A percentile compares a stretch with the other conserved stretches of the same genome.
Conservation (phyloP, 176 grass and related monocot genomes). For the Oryza longistaminata region DNA sequence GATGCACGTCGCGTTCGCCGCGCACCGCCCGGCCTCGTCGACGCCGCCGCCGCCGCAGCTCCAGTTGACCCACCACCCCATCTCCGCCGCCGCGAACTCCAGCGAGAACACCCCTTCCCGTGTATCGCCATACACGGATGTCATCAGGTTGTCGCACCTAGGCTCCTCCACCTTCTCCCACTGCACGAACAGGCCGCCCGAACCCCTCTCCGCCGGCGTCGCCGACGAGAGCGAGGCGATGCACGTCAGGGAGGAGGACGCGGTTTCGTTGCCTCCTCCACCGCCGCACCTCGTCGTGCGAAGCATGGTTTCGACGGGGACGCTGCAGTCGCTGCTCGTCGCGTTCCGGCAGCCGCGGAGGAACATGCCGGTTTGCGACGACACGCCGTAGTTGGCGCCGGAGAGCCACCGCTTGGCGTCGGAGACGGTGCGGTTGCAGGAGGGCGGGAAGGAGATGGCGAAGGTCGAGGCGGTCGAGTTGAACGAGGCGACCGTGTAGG, state of each 20-base stretch:
- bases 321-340: background rate
- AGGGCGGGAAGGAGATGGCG: background rate
- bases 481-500: slow-evolving; percentile 22
- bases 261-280: background rate
- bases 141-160: slow-evolving; percentile 27
- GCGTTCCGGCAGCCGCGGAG: slow-evolving; percentile 4
- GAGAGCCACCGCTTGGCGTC: background rate
- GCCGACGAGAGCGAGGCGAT: background rate
- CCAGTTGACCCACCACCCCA: slow-evolving; percentile 72
- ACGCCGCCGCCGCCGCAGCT: background rate
- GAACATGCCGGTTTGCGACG: slow-evolving; percentile 44
- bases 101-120: background rate
- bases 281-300: background rate
- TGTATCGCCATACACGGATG: background rate
- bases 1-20: slow-evolving; percentile 47
- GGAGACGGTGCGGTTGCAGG: slow-evolving; percentile 39
- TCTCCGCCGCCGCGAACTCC: slow-evolving; percentile 44
- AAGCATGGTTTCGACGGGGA: background rate
- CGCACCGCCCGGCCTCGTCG: slow-evolving; percentile 1
- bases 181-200: background rate
- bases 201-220: rapidly evolving
- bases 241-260: slow-evolving; percentile 32
- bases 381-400: slow-evolving; percentile 41
- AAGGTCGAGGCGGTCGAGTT: slow-evolving; percentile 10
- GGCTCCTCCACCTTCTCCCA: background rate